Evolutionary conservation across 2,329 filamentous ascomycete species (phyloP), one percentile per base, ranked within the genome.

Genomic region (Clarireedia hainanense): DNA sequence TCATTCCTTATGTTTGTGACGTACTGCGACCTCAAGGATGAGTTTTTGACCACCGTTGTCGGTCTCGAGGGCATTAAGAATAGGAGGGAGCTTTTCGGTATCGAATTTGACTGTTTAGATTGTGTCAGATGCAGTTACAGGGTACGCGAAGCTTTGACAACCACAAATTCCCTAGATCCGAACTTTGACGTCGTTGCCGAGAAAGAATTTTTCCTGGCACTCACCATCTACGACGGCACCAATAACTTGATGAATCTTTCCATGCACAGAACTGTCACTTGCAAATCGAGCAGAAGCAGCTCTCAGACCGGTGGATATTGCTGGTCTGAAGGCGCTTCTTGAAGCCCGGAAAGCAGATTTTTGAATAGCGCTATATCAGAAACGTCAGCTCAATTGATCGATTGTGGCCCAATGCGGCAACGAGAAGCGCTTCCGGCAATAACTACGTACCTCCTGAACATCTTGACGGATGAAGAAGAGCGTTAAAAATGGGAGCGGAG

Each of bases 171-270:
- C 53, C 40, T 55, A 46, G 42, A 55, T 58, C 58, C 57, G 58
- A 59, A 66, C 63, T 65, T 65, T 51, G 50, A 56, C 53, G 62
- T 58, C 50, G 56, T 57, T 52, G 64, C 50, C 39, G 58, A 55
- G 59, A 60, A 64, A 64, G 62, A 60, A 71, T 71, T 75, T 75
- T 75, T 73, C 69, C 50, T 50, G 52, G 37, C 49, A 66, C 88
- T 80, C 81, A 95, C 90, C 91, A 80, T 97, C 94, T 70, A 97
- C 94, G 74, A 97, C 91, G 80, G 94, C 92, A 88, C 94, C 91
- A 79, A 96, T 96, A 76, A 96, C 91, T 80, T 86, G 83, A 77
- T 86, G 77, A 71, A 86, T 84, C 76, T 85, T 85, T 73, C 83
- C 83, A 74, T 81, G 76, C 70, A 81, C 75, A 65, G 78, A 79